Conservation (phyloP, 106 monocot species). For the Triglochin maritima region DNA sequence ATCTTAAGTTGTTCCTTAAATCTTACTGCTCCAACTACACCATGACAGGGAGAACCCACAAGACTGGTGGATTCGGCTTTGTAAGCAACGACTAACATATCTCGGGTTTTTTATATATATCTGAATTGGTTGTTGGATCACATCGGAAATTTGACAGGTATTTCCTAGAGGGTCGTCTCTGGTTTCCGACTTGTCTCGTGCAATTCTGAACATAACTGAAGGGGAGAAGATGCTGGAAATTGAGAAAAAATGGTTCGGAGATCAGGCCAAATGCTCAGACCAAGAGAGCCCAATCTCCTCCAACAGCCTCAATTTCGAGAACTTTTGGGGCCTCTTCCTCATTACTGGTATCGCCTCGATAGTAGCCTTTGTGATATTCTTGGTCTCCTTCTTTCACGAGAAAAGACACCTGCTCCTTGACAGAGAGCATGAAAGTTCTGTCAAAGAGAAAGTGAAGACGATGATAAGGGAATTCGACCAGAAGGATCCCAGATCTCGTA, state of each 20-base stretch:
- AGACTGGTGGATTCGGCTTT: slow-evolving; percentile 32
- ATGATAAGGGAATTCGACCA: slow-evolving; percentile 23
- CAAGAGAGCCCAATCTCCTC: neutral
- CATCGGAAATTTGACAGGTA: slow-evolving; percentile 2
- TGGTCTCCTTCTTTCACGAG: slow-evolving; percentile 5
- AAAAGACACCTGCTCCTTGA: neutral
- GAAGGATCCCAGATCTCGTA: neutral
- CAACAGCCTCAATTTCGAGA: slow-evolving; percentile 13
- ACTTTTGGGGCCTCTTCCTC: slow-evolving; percentile 31
- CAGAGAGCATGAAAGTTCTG: neutral
- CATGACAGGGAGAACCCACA: slow-evolving; percentile 5
- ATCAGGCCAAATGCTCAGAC: slow-evolving; percentile 7
- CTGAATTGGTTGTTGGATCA: neutral
- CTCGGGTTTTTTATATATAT: neutral
- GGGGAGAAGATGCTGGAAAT: slow-evolving; percentile 21
- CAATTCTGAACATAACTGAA: slow-evolving; percentile 24
- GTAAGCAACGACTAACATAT: slow-evolving; percentile 6
- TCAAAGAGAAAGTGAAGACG: slow-evolving; percentile 1
- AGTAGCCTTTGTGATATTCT: neutral
- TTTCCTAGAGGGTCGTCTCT: slow-evolving; percentile 26
- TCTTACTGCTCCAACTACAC: slow-evolving; percentile 23
- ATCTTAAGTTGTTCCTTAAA: slow-evolving; percentile 29
- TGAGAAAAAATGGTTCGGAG: slow-evolving; percentile 25
- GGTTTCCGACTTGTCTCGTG: slow-evolving; percentile 15
- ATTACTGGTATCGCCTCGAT: slow-evolving; percentile 18